Conservation (phyloP, 257 asterid genomes). For the Primulina eburnea region DNA sequence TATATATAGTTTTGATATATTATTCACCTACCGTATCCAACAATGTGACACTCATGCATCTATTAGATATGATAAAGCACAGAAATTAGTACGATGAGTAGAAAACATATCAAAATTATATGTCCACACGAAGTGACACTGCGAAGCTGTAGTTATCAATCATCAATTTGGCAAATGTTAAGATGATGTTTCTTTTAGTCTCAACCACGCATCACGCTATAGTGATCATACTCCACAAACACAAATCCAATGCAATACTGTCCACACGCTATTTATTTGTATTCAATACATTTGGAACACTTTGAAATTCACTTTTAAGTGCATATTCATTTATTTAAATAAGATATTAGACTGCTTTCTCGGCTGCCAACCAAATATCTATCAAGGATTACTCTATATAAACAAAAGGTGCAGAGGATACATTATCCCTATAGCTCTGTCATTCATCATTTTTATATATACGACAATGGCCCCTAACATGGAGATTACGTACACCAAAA, state of each 20-base stretch:
- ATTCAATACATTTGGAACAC: no score
- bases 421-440: not conserved
- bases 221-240: not conserved
- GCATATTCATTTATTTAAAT: not conserved
- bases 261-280: not conserved
- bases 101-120: no score
- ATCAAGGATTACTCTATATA: not conserved
- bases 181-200: not conserved
- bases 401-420: not conserved
- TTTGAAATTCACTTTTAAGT: not conserved
- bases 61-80: no score
- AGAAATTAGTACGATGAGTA: no score
- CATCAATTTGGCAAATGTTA: not conserved
- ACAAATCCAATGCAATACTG: no score
- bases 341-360: not conserved
- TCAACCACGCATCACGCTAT: not conserved
- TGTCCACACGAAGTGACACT: not conserved
- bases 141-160: not conserved
- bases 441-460: not conserved
- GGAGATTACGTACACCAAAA: constrained; percentile 33
- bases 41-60: no score
- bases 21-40: no score
- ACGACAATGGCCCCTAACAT: constrained; percentile 41
- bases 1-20: no score
- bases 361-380: not conserved